Evolutionary conservation across 2,329 filamentous ascomycete genomes (phyloP), one percentile per base, ranked within the genome.

Genomic region (Trichoderma polysporum): DNA sequence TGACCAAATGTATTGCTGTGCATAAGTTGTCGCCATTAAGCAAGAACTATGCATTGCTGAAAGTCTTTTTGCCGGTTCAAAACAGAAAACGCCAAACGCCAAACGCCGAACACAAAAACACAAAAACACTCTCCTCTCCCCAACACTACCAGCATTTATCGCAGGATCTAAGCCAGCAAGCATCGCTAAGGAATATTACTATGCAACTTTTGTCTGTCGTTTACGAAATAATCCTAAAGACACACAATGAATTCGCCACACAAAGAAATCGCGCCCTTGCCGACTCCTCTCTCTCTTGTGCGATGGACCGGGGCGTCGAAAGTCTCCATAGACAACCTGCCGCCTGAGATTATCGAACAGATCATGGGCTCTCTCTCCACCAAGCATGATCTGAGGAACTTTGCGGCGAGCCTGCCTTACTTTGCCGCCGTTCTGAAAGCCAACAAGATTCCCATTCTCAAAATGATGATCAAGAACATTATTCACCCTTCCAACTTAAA

Each of bases 401-500:
- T 64, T 15, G 50, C 27, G 1, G 50, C 52, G 19, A 64, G 50
- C 10, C 31, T 29, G 37, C 37, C 39, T 2, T 64, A 64, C 9
- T 33, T 64, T 19, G 52, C 39, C 19, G 50, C 37, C 15, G 61
- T 64, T n/a, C 39, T 64, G n/a, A 64, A 45, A 10, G 27, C 35
- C 15, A 27, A 45, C 17, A 54, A 35, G 50, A 9, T 64, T n/a
- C 27, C 10, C 13, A 64, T 64, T 15, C 61, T 64, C 50, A 64
- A 56, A 22, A 25, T 15, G 9, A 64, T 64, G 37, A 41, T 54
- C 27, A 13, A 9, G 27, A 56, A 47, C 13, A 22, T 47, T 4
- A 52, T 64, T 17, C n/a, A 54, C 2, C 50, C 61, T 12, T 64
- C 61, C 27, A 64, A 64, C 50, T 4, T 64, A 37, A 50, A 54